Evolutionary conservation across 1,284 basidiomycete species (phyloP), one percentile per base, ranked within the genome.

Genomic region (Marasmius oreades): DNA sequence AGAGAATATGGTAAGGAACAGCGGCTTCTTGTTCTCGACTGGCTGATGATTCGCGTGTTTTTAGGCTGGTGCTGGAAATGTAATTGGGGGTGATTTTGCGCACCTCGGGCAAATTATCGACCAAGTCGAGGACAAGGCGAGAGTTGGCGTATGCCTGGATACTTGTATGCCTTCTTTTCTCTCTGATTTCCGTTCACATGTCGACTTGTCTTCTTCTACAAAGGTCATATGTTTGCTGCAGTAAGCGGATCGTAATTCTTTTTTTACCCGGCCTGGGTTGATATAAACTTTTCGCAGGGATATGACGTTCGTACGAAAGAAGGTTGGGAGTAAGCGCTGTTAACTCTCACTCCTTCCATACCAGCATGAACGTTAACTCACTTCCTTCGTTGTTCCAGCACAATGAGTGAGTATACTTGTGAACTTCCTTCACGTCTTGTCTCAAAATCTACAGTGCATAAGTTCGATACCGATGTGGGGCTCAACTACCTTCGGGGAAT

Each of bases 101-200:
- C 86, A 95, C 59, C 69, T 95, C 10, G 80, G 78, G 0, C 72
- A 72, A 1, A 92, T 95, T 57, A 93, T 95, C 42, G 67, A 73
- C 0, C 73, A 76, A n/a, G 88, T 95, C 0, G 74, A 85, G 4
- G 84, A 94, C 67, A 93, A 93, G 70, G 70, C 72, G 0, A 73
- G 92, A 34, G 84, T 95, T 0, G 88, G 91, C 0, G 85, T 94
- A 1, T 95, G 92, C 69, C 72, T 95, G 55, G 93, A 95, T 71
- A 94, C 93, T 0, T 94, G 92, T 85, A 61, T 52, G 83, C 60
- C n/a, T 14, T 16, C 14, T 14, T 45, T 39, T 24, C 52, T 11
- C 45, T 44, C 50, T 54, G 28, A 5, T 36, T 20, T 16, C 20
- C 20, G 39, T 20, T 42, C 39, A 42, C 39, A 28, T 45, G 23